Base-by-base conservation (phyloP, 768 basidiomycete species). In the Rubroboletus satanas region DNA sequence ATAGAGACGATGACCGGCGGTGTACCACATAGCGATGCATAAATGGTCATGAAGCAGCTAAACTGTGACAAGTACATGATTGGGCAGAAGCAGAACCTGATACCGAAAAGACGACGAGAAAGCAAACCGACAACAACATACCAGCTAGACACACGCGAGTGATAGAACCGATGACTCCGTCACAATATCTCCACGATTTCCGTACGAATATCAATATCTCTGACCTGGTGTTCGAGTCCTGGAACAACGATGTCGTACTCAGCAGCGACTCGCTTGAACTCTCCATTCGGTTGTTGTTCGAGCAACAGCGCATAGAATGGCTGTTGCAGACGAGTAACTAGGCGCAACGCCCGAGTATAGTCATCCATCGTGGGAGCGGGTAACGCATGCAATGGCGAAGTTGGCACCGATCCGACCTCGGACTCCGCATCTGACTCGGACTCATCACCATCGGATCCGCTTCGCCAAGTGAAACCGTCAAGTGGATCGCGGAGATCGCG, bases 211-310 rank as follows among this genome's bases (percentile, higher is more conserved):
- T 43, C 49, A 7, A 50, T 31, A 17, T 43, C 49, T 38, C 9
- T 31, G 5, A 15, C 23, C 17, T 4, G n/a, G 4, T 1, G 7
- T 15, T 39, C 43, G 17, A 54, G 6, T 3, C 43, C 43, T 8
- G 28, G 44, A 14, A 57, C 38, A 6, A 46, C 7, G 12, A 58
- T 56, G 23, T 29, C 49, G 11, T 42, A 37, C 17, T 56, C 49
- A 15, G 48, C 29, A 29, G 45, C 57, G 11, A 58, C 35, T 39
- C 58, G 66, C 31, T 62, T 72, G 70, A 58, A 38, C 12, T 41
- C 21, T 1, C 37, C 49, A 18, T 29, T 17, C 0, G 28, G 31
- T 29, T 60, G 49, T 28, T 55, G 52, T 21, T 35, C 33, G 28
- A 60, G 49, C 12, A 59, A 35, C 14, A 60, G 23, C 7, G 39